Evolutionary conservation across 1,284 basidiomycete genomes (phyloP).

Genomic region (Fomitopsis pinicola): DNA sequence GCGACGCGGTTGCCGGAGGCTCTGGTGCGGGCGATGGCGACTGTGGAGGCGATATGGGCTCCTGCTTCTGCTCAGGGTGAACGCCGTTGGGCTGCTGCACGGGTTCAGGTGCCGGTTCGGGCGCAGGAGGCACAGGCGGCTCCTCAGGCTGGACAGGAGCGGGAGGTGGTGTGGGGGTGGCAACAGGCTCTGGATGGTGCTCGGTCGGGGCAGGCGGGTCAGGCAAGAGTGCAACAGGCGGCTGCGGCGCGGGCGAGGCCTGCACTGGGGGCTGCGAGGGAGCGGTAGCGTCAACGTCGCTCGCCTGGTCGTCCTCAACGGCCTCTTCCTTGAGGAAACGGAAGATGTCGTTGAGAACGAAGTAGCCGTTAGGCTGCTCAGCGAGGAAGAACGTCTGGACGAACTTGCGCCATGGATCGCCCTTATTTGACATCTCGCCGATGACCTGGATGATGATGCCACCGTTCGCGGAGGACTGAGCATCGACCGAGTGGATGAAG

Average conservation of each 20-base stretch:
- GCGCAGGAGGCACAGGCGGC: constrained; percentile 26
- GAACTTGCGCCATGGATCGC: constrained; percentile 95
- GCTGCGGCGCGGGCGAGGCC: constrained; percentile 13
- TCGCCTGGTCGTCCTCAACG: constrained; percentile 71
- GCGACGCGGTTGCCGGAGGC: constrained; percentile 24
- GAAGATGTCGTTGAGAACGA: constrained; percentile 99
- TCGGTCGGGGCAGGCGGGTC: constrained; percentile 23
- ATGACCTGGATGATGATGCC: constrained; percentile 99
- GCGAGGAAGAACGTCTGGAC: constrained; percentile 99
- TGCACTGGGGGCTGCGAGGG: constrained; percentile 18
- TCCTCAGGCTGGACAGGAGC: constrained; percentile 29
- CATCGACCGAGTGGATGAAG: constrained; percentile 93
- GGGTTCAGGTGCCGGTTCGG: constrained; percentile 28
- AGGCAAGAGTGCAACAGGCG: constrained; percentile 28
- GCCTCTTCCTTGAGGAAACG: constrained; percentile 96
- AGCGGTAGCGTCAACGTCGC: constrained; percentile 33
- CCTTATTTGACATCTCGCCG: constrained; percentile 95
- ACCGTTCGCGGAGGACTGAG: constrained; percentile 88
- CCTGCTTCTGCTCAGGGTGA: constrained; percentile 29
- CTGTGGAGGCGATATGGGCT: constrained; percentile 30
- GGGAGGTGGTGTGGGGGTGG: constrained; percentile 23
- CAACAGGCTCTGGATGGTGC: constrained; percentile 28
- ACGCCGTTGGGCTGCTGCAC: constrained; percentile 20
- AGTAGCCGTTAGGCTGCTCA: constrained; percentile 98
- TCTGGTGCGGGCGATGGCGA: constrained; percentile 34